Conservation (phyloP, 768 basidiomycete genomes). For the Stropharia rugosoannulata region DNA sequence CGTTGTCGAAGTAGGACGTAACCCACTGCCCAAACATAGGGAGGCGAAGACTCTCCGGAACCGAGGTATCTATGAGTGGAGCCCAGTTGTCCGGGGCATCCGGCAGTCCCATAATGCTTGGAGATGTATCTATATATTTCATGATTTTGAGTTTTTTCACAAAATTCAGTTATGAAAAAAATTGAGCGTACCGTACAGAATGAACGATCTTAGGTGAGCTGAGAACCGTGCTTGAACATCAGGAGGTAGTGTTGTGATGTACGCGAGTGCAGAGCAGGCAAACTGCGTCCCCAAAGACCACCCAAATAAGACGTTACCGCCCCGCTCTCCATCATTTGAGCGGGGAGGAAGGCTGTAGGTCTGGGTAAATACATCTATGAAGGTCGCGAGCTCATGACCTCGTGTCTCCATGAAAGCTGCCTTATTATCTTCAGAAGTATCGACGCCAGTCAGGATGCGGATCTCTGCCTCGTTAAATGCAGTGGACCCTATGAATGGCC, state of each 20-base stretch:
- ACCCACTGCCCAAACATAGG: slow-evolving; percentile 26
- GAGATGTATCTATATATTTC: slow-evolving; percentile 18
- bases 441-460: slow-evolving; percentile 12
- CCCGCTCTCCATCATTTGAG: slow-evolving; percentile 18
- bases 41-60: slow-evolving; percentile 20
- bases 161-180: no score
- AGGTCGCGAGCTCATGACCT: slow-evolving; percentile 30
- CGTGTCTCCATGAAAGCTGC: slow-evolving; percentile 24
- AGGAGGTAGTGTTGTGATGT: slow-evolving; percentile 16
- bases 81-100: slow-evolving; percentile 20
- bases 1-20: slow-evolving; percentile 31
- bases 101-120: slow-evolving; percentile 24
- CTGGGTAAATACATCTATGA: slow-evolving; percentile 32
- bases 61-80: slow-evolving; percentile 21
- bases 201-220: slow-evolving; percentile 18
- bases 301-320: slow-evolving; percentile 30
- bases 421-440: slow-evolving; percentile 19
- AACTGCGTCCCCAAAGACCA: slow-evolving; percentile 31
- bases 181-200: slow-evolving; percentile 7
- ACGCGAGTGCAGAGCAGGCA: slow-evolving; percentile 22
- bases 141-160: no score
- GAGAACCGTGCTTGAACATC: slow-evolving; percentile 15
- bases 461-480: slow-evolving; percentile 28
- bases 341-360: slow-evolving; percentile 24
- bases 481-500: slow-evolving; percentile 34